Percentiles rank a stretch among this genome's conserved stretches.
phyloP scores from a whole-genome alignment of 139 green algal species.

The Coelastrella sp. region DNA sequence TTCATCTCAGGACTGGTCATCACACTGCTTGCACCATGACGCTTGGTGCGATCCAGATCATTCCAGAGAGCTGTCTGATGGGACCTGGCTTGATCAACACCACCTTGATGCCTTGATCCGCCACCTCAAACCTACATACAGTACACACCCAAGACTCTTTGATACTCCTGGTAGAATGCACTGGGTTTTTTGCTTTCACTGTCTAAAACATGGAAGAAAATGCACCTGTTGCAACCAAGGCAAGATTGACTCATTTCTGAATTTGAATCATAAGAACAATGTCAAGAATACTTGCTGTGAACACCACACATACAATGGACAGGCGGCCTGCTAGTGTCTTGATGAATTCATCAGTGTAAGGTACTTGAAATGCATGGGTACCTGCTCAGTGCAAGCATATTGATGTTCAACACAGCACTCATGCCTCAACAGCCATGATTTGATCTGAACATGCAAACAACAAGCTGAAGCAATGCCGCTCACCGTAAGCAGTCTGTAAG shows the following conservation, averaged over 20 bases:
- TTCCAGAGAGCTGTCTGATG: constrained; percentile 26
- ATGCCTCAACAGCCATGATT: not conserved
- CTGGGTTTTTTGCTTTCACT: no score
- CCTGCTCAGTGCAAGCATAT: not conserved
- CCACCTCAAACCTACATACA: constrained; percentile 28
- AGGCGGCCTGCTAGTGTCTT: no score
- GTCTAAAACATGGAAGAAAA: no score
- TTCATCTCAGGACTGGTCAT: not conserved
- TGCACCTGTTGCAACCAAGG: no score
- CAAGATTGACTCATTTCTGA: no score
- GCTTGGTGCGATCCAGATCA: not conserved
- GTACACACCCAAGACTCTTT: not conserved
- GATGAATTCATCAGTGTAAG: no score
- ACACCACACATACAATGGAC: no score
- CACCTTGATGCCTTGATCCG: constrained; percentile 6
- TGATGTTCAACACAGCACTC: not conserved
- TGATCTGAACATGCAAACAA: no score
- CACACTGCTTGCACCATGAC: not conserved
- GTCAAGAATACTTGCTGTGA: no score
- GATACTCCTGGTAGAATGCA: not conserved
- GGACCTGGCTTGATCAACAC: constrained; percentile 38
- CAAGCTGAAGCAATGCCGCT: not conserved
- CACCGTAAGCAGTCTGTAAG: constrained; percentile 22
- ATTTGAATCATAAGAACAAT: no score
- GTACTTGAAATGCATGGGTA: not conserved